These are phyloP conservation scores for Cercospora sesami DNA, from an alignment of 2,329 filamentous ascomycete genomes.

Conservation along the genomic window DNA sequence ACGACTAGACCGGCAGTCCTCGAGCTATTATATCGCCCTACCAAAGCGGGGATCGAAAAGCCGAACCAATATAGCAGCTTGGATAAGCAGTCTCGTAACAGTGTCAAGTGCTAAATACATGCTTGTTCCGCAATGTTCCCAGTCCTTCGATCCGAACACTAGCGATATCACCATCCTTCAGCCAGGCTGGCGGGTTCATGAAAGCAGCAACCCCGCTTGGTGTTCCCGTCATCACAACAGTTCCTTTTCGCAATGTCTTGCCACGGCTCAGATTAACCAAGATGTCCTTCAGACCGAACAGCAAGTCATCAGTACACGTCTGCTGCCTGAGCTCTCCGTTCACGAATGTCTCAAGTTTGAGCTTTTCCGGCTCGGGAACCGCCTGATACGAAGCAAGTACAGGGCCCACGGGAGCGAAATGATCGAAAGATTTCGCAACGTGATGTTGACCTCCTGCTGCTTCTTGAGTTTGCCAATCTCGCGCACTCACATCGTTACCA, in stretches of 20 bases:
- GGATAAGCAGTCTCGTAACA: neutral
- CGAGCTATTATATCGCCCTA: neutral
- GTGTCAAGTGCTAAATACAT: neutral
- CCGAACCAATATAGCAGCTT: neutral
- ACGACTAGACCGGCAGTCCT: too few relatives aligned
- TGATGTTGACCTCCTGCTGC: neutral
- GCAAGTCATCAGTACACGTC: constrained; percentile 42
- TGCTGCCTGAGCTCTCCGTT: constrained; percentile 53
- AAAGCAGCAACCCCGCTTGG: neutral
- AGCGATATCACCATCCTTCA: neutral
- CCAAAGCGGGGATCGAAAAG: neutral
- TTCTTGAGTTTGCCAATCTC: constrained; percentile 56
- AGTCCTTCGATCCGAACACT: neutral
- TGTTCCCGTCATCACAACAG: neutral
- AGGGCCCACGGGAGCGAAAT: constrained; percentile 47
- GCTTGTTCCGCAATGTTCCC: neutral
- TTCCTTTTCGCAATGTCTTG: constrained; percentile 40
- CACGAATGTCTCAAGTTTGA: constrained; percentile 51
- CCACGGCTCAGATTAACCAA: constrained; percentile 38
- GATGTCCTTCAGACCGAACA: constrained; percentile 46
- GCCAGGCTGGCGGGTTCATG: neutral
- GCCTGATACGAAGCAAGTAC: constrained; percentile 43
- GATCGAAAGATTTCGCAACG: constrained; percentile 58
- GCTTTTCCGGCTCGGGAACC: constrained; percentile 43
- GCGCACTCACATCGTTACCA: constrained; percentile 75